A percentile compares a stretch with the other conserved stretches of the same genome.
These are phyloP conservation scores for Prunus fruticosa DNA, from an alignment of 306 rosid genomes.

Conservation along the genomic window DNA sequence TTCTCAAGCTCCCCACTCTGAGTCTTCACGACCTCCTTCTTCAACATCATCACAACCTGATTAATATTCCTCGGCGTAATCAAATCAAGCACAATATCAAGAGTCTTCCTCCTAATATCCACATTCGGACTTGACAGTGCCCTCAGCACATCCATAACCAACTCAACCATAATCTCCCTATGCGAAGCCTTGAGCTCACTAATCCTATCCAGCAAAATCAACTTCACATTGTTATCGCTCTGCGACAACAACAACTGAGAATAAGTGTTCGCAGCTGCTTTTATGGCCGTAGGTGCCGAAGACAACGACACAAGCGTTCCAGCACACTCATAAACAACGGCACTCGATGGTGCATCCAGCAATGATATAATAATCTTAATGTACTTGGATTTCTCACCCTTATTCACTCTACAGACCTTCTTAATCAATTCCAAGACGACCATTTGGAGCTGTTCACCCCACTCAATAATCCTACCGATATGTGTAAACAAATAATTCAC, in stretches of 20 bases:
- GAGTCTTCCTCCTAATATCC: slow-evolving; percentile 87
- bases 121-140: slow-evolving; percentile 79
- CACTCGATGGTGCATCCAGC: slow-evolving; percentile 67
- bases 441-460: slow-evolving; percentile 95
- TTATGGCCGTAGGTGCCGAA: slow-evolving; percentile 87
- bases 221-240: slow-evolving; percentile 94
- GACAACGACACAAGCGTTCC: slow-evolving; percentile 83
- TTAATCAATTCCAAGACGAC: slow-evolving; percentile 80
- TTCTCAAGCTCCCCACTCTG: slow-evolving; percentile 95
- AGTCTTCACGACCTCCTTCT: slow-evolving; percentile 93
- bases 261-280: slow-evolving; percentile 83
- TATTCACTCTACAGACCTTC: slow-evolving; percentile 83
- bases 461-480: slow-evolving; percentile 65
- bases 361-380: slow-evolving; percentile 76
- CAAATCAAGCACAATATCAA: slow-evolving; percentile 84
- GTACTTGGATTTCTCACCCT: slow-evolving; percentile 80
- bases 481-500: slow-evolving; percentile 57
- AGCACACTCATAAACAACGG: slow-evolving; percentile 91
- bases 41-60: slow-evolving; percentile 91
- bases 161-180: slow-evolving; percentile 87
- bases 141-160: slow-evolving; percentile 93
- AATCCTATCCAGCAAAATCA: slow-evolving; percentile 81
- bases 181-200: slow-evolving; percentile 70
- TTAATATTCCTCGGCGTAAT: slow-evolving; percentile 78
- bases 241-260: slow-evolving; percentile 80